phyloP scores from a whole-genome alignment of 163 green algal genomes.

The Picocystis sp. region DNA sequence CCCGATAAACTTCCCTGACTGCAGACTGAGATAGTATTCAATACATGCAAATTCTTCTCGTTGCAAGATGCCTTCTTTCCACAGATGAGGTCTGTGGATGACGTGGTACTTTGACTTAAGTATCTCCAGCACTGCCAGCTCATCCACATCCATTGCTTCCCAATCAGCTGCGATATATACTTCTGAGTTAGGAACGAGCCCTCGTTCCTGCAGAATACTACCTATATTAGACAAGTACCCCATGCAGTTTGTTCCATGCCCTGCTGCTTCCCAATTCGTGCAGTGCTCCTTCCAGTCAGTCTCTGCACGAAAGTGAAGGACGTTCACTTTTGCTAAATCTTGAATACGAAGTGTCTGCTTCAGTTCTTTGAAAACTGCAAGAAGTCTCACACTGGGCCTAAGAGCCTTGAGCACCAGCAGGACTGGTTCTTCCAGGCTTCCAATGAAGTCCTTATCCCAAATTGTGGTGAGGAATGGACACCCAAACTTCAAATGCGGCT shows the following conservation, averaged over 20 bases:
- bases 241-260: conserved; percentile 27
- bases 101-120: conserved; percentile 10
- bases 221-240: conserved; percentile 22
- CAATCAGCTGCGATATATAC: conserved; percentile 13
- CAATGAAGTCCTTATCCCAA: too few relatives aligned
- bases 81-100: background rate
- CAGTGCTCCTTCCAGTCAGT: conserved; percentile 30
- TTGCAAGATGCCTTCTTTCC: background rate
- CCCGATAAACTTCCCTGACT: conserved; percentile 22
- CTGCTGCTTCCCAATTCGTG: conserved; percentile 5
- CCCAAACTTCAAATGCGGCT: too few relatives aligned
- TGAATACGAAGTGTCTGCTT: conserved; percentile 13
- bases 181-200: background rate
- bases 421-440: conserved; percentile 1
- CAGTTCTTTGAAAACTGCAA: conserved; percentile 6
- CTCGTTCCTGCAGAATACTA: conserved; percentile 1
- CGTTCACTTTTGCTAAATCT: background rate
- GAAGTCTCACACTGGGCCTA: conserved; percentile 3
- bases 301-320: conserved; percentile 30
- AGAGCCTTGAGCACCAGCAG: conserved; percentile 11
- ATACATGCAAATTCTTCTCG: conserved; percentile 16
- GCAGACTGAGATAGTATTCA: conserved; percentile 26
- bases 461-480: too few relatives aligned
- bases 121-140: background rate
- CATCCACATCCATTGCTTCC: background rate